Evolutionary conservation across 805 yeast species (phyloP), one percentile per base, ranked within the genome.

Genomic region (Cyberlindnera subsufficiens): DNA sequence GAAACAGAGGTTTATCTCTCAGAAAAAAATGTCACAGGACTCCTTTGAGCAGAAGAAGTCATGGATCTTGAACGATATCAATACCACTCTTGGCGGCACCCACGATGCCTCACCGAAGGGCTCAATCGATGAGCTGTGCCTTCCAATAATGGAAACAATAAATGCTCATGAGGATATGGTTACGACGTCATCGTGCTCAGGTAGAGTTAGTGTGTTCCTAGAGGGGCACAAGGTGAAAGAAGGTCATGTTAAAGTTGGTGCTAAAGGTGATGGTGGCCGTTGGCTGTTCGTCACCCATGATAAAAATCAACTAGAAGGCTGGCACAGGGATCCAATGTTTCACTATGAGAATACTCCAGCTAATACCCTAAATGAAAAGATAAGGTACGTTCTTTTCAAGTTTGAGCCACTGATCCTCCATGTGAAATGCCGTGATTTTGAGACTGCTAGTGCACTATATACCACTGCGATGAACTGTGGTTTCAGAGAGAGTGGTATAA

Each of bases 81-180:
- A 59, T 1, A 57, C 65, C 3, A 77, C 69, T 8, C 59, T 66
- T 6, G 67, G 61, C 2, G 60, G 58, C 0, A 59, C 65, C 11
- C 79, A 77, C 4, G 91, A 83, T 60, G 67, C 78, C n/a, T 84
- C 95, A 3, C 96, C 96, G 14, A 89, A 88, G 55, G 96, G 96
- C 1, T 74, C 87, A 3, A 80, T 87, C n/a, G 96, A 88, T 61
- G 77, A 65, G 38, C 65, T 74, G 17, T 82, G 95, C 53, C 55
- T 82, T 11, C 95, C 96, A 3, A 71, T 88, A 16, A 86, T 88
- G 46, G 61, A 76, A 14, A 58, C 80, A 14, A 82, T 88, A 52
- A 88, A 88, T 55, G 51, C 72, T 3, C 76, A 77, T 51, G 54
- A 63, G 0, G 78, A 82, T 49, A 74, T 84, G 78, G 93, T 88